A percentile compares a stretch with the other conserved stretches of the same genome.
Conservation (phyloP, 768 basidiomycete genomes). For the Rickenella mellea region DNA sequence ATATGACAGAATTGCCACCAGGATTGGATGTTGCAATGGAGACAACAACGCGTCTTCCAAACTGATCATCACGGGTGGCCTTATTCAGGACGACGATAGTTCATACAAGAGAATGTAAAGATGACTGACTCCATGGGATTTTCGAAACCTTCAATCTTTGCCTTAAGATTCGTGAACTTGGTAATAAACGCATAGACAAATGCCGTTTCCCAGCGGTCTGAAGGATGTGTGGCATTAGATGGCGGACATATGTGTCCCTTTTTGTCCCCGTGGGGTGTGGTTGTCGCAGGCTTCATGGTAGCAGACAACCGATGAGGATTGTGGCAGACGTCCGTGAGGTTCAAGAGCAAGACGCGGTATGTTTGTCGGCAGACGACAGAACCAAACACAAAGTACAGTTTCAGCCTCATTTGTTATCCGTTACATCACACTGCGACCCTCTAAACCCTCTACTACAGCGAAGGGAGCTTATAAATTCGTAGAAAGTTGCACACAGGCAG, state of each 20-base stretch:
- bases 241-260: constrained; percentile 45
- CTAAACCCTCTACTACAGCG: too few species aligned
- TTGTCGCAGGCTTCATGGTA: constrained; percentile 25
- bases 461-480: too few species aligned
- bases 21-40: constrained; percentile 60
- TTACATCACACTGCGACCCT: too few species aligned
- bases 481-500: too few species aligned
- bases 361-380: constrained; percentile 3
- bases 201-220: constrained; percentile 78
- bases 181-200: constrained; percentile 82
- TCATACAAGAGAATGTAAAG: constrained; percentile 13
- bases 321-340: constrained; percentile 19
- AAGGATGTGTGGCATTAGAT: constrained; percentile 61
- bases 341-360: constrained; percentile 2
- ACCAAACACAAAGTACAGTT: constrained; percentile 1
- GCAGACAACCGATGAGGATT: constrained; percentile 22
- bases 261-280: constrained; percentile 27
- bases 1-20: constrained; percentile 62
- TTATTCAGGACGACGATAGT: constrained; percentile 2
- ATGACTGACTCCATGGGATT: constrained; percentile 73
- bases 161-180: constrained; percentile 68
- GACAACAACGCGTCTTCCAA: constrained; percentile 73
- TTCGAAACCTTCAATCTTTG: constrained; percentile 71
- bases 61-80: constrained; percentile 28
- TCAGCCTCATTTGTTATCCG: too few species aligned